A percentile compares a stretch with the other conserved stretches of the same genome.
These are phyloP conservation scores for Aegilops bicornis DNA, from an alignment of 176 grass and related monocot genomes.

Conservation along the genomic window DNA sequence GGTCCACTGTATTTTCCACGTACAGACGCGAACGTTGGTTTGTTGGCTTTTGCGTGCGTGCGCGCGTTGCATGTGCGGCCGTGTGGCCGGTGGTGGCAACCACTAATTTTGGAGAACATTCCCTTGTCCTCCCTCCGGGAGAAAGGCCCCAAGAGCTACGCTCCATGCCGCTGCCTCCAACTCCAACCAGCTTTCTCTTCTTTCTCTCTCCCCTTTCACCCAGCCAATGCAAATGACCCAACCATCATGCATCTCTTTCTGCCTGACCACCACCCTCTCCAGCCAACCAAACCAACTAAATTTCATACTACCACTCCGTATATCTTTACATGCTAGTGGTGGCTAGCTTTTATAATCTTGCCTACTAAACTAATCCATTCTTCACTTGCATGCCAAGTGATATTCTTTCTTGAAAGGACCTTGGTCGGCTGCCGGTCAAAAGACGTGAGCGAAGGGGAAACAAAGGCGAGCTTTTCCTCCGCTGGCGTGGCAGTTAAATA, in stretches of 20 bases:
- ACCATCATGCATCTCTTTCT: neutral
- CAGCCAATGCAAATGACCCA: neutral
- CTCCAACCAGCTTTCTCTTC: neutral
- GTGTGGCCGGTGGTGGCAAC: conserved; percentile 3
- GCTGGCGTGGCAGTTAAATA: neutral
- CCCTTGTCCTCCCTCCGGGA: conserved; percentile 29
- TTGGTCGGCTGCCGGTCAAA: conserved; percentile 30
- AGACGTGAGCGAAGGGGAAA: neutral
- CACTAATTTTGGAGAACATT: conserved; percentile 52
- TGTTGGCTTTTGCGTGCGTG: no score
- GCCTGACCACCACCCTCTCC: neutral
- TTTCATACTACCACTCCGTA: neutral
- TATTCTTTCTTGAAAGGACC: neutral
- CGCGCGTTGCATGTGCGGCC: no score
- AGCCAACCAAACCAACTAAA: neutral
- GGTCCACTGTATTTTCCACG: no score
- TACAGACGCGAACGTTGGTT: no score
- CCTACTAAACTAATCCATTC: neutral
- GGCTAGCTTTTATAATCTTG: neutral
- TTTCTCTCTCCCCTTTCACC: conserved; percentile 9
- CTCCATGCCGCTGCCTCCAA: conserved; percentile 45
- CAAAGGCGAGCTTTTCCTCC: neutral
- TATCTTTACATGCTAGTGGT: neutral
- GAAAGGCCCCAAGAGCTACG: conserved; percentile 34
- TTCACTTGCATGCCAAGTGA: conserved; percentile 38